Evolutionary conservation across 192 early-diverging fungal species (phyloP), one percentile per base, ranked within the genome.

Genomic region (Geranomyces michiganensis): DNA sequence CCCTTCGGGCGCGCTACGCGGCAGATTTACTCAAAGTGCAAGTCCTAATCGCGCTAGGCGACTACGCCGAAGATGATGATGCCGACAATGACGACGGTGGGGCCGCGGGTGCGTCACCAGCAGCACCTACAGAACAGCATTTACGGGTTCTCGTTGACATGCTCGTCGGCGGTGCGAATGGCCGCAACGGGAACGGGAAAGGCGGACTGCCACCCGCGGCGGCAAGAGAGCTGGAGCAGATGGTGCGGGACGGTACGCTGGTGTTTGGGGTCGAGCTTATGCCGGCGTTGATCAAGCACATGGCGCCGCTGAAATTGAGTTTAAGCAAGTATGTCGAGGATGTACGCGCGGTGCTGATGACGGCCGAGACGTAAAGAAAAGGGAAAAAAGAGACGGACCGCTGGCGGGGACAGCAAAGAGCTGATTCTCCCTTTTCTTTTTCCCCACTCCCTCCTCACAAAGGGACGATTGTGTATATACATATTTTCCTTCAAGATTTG

Each of bases 1-100:
- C 64, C 24, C 5, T 79, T 17, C 62, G 26, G 27, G 13, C 8
- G 13, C 17, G 19, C 15, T 79, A 65, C 71, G 55, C 33, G 4
- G 19, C 36, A 9, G 64, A 61, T 4, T 41, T 80, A 27, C 68
- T 69, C 19, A 44, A 41, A 19, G 70, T 62, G n/a, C 51, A 74
- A 62, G 72, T 80, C 21, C 65, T 80, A 3, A 70, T 80, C 56
- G 56, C 67, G 27, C 51, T 80, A 24, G 75, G 75, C 9, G 71
- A 73, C 48, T 77, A 61, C 58, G 55, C 68, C 68, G 79, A 80
- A 6, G 68, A 74, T 33, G 29, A 21, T 26, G 10, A 41, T 41
- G 36, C n/a, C n/a, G n/a, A 41, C 36, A 10, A 41, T 41, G 36
- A 41, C 36, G 36, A 10, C n/a, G n/a, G n/a, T n/a, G n/a, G n/a